phyloP scores from a whole-genome alignment of 306 rosid species.

The Cicer pinnatifidum region DNA sequence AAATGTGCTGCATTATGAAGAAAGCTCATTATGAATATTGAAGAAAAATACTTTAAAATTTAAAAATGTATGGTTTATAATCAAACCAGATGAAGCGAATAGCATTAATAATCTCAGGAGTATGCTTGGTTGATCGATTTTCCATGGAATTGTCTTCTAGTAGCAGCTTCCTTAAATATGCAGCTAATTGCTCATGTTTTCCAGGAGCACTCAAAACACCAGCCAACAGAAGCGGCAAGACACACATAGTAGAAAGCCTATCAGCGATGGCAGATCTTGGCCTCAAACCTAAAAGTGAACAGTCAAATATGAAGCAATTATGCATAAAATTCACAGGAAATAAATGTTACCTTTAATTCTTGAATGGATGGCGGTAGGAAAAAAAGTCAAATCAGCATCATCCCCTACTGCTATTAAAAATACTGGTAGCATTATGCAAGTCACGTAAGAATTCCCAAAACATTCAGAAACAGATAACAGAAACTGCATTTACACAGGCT shows the following conservation, averaged over 20 bases:
- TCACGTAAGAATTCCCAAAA: constrained; percentile 81
- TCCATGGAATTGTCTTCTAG: constrained; percentile 66
- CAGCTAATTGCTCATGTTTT: constrained; percentile 62
- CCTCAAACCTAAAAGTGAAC: constrained; percentile 64
- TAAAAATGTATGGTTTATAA: constrained; percentile 32
- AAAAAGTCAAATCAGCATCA: constrained; percentile 72
- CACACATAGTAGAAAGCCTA: constrained; percentile 83
- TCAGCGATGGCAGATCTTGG: constrained; percentile 79
- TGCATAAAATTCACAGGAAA: constrained; percentile 37
- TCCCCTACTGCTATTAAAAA: constrained; percentile 83
- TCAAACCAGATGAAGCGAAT: constrained; percentile 91
- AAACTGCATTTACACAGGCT: constrained; percentile 64
- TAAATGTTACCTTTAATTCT: constrained; percentile 69
- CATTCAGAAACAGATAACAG: constrained; percentile 76
- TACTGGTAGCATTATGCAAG: constrained; percentile 86
- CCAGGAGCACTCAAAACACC: constrained; percentile 87
- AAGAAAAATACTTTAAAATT: constrained; percentile 23
- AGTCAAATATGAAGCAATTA: constrained; percentile 40
- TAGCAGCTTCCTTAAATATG: constrained; percentile 77
- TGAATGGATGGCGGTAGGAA: constrained; percentile 72
- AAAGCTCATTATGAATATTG: constrained; percentile 39
- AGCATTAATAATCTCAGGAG: constrained; percentile 78
- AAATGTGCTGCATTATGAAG: constrained; percentile 68
- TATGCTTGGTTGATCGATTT: constrained; percentile 57
- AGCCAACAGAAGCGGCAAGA: constrained; percentile 84